These are phyloP conservation scores for Cytospora schulzeri DNA, from an alignment of 2,329 filamentous ascomycete genomes.

Conservation along the genomic window DNA sequence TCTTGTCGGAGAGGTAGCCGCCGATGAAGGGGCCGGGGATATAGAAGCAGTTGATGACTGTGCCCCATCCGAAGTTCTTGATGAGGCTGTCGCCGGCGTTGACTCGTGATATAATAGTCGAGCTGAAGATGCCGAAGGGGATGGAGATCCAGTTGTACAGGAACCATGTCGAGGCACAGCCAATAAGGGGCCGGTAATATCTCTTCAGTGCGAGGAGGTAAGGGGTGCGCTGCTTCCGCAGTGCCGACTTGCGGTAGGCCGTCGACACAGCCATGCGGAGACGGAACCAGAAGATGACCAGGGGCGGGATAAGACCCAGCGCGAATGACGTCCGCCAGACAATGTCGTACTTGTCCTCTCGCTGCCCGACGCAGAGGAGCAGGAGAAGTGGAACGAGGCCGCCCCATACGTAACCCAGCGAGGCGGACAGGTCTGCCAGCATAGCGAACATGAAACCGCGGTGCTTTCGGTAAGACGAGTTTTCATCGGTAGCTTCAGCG, in stretches of 20 bases:
- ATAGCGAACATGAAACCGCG: constrained; percentile 61
- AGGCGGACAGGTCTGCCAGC: constrained; percentile 52
- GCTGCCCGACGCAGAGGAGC: constrained; percentile 50
- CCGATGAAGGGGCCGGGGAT: constrained; percentile 51
- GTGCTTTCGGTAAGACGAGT: constrained; percentile 44
- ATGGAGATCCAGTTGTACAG: constrained; percentile 57
- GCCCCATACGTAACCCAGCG: constrained; percentile 53
- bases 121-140: constrained; percentile 57
- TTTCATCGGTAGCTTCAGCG: constrained; percentile 57
- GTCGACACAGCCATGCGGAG: constrained; percentile 54
- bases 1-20: constrained; percentile 50
- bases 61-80: constrained; percentile 47
- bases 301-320: constrained; percentile 51
- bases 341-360: constrained; percentile 42
- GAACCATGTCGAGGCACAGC: constrained; percentile 53
- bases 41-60: constrained; percentile 54
- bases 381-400: constrained; percentile 53
- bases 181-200: constrained; percentile 53
- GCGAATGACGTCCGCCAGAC: constrained; percentile 56
- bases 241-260: constrained; percentile 49
- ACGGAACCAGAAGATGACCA: constrained; percentile 56
- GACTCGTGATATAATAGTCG: constrained; percentile 50
- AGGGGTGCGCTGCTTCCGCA: constrained; percentile 47
- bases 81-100: constrained; percentile 45
- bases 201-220: constrained; percentile 50